Evolutionary conservation across 345 rosid genomes (phyloP).

Genomic region (Abelmoschus esculentus): DNA sequence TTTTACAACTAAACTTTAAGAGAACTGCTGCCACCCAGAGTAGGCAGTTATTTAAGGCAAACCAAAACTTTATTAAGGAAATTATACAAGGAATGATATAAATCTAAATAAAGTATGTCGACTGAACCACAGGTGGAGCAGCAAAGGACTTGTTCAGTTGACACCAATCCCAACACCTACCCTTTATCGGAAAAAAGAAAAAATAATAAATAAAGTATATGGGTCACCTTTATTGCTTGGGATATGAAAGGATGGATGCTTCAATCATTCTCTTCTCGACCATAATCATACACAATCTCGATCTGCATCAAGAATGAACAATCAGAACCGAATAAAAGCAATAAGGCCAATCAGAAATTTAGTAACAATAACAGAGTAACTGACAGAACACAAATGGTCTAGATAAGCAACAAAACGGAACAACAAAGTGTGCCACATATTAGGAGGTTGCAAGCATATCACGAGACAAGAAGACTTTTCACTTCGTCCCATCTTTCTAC

Average conservation of each 20-base stretch:
- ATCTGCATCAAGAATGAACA: slow-evolving; percentile 49
- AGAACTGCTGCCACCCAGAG: background rate
- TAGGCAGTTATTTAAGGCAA: background rate
- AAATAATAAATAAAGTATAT: background rate
- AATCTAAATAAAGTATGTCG: background rate
- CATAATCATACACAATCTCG: slow-evolving; percentile 80
- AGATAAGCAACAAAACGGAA: background rate
- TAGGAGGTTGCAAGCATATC: background rate
- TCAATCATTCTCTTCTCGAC: slow-evolving; percentile 74
- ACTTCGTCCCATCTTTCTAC: background rate
- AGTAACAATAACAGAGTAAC: background rate
- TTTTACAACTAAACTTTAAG: background rate
- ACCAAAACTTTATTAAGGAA: background rate
- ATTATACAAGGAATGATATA: background rate
- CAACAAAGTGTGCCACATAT: background rate
- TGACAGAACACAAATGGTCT: background rate
- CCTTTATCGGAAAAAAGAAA: no score
- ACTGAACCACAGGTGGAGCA: no score
- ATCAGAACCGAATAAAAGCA: background rate
- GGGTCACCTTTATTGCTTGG: slow-evolving; percentile 46
- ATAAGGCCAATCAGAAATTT: background rate
- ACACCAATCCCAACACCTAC: no score
- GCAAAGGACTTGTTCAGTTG: no score
- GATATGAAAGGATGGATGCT: slow-evolving; percentile 6
- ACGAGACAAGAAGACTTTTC: background rate